These are phyloP conservation scores for Nidula niveotomentosa DNA, from an alignment of 1,284 basidiomycete genomes.

Conservation along the genomic window DNA sequence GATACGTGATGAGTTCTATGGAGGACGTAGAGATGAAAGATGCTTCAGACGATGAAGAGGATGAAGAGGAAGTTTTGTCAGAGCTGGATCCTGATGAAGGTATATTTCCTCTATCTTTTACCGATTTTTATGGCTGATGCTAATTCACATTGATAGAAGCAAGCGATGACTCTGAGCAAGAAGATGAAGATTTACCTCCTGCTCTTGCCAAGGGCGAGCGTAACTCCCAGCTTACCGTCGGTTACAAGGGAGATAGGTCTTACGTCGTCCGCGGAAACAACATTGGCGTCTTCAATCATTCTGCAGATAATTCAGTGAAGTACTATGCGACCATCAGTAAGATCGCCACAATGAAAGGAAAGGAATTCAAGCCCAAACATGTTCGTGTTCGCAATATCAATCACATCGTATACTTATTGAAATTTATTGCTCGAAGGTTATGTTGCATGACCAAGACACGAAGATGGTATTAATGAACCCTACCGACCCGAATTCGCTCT, in stretches of 20 bases:
- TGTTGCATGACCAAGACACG: constrained; percentile 97
- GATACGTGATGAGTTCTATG: constrained; percentile 69
- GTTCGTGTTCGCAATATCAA: constrained; percentile 38
- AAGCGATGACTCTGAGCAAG: constrained; percentile 54
- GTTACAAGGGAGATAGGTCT: constrained; percentile 95
- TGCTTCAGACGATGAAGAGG: constrained; percentile 70
- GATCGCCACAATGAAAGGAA: constrained; percentile 80
- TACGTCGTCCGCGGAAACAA: constrained; percentile 96
- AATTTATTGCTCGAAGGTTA: constrained; percentile 56
- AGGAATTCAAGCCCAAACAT: constrained; percentile 85
- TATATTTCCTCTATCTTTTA: constrained; percentile 14
- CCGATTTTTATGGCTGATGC: constrained; percentile 3
- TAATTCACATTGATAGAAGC: constrained; percentile 26
- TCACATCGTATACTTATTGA: background rate
- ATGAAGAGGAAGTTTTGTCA: constrained; percentile 71
- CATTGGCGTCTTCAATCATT: constrained; percentile 96
- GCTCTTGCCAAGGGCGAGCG: constrained; percentile 54
- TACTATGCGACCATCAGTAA: constrained; percentile 91
- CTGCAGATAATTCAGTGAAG: constrained; percentile 77
- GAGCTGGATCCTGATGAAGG: constrained; percentile 63
- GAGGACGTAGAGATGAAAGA: constrained; percentile 90
- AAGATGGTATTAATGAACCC: constrained; percentile 96
- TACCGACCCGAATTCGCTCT: constrained; percentile 81
- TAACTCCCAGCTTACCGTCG: constrained; percentile 92
- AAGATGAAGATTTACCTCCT: constrained; percentile 50